phyloP scores from a whole-genome alignment of 179 eudicot species.

The Patellifolia procumbens region DNA sequence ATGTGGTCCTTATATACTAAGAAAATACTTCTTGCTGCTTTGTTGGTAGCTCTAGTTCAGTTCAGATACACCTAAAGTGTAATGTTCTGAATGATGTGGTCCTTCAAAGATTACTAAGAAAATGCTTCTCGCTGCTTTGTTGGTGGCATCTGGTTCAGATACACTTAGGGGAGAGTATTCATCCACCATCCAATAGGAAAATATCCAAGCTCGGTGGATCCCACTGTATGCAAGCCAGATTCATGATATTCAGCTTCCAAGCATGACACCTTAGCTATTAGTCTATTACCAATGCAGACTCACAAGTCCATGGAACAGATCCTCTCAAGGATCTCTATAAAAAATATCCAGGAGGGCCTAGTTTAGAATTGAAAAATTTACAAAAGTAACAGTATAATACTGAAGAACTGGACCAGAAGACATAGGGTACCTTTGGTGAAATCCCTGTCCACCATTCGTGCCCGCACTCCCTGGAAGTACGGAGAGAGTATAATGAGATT shows the following conservation, averaged over 20 bases:
- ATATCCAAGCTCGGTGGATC: conserved; percentile 82
- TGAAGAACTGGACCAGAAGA: not conserved
- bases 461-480: conserved; percentile 68
- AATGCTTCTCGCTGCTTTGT: conserved; percentile 70
- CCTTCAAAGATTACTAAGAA: conserved; percentile 26
- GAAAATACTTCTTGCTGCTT: conserved; percentile 68
- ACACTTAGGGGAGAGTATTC: conserved; percentile 59
- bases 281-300: not conserved
- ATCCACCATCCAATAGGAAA: conserved; percentile 86
- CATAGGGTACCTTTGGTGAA: conserved; percentile 73
- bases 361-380: too few relatives aligned
- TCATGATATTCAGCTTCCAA: not conserved
- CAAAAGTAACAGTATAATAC: not conserved
- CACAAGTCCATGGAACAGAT: not conserved
- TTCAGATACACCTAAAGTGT: conserved; percentile 40
- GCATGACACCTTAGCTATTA: not conserved
- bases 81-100: conserved; percentile 10
- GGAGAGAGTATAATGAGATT: conserved; percentile 11
- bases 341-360: not conserved
- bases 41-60: conserved; percentile 74
- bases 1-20: conserved; percentile 22
- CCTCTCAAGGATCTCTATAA: not conserved
- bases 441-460: conserved; percentile 81
- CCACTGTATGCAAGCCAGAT: conserved; percentile 61
- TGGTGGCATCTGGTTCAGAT: conserved; percentile 77